Evolutionary conservation across 2,329 filamentous ascomycete species (phyloP).

Genomic region (Ascochyta viciae-villosae): DNA sequence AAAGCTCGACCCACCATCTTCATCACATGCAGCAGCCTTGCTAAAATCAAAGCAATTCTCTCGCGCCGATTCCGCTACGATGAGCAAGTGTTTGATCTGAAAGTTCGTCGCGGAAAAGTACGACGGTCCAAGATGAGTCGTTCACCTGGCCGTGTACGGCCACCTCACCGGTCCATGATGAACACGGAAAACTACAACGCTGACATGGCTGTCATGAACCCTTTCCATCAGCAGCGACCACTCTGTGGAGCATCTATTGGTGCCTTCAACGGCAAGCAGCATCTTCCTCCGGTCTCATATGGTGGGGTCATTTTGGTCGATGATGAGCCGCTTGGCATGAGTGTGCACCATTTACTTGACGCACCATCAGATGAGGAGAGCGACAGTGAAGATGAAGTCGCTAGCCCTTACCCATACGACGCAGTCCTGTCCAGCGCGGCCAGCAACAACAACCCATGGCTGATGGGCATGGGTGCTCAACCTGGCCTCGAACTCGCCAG

Average conservation of each 20-base stretch:
- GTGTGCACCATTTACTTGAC: constrained; percentile 95
- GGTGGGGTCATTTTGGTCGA: constrained; percentile 88
- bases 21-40: constrained; percentile 77
- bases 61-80: constrained; percentile 76
- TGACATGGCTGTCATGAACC: constrained; percentile 64
- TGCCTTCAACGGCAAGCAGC: constrained; percentile 82
- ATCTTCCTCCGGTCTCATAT: constrained; percentile 89
- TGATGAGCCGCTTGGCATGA: constrained; percentile 87
- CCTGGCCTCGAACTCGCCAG: constrained; percentile 41
- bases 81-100: constrained; percentile 67
- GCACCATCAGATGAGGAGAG: constrained; percentile 61
- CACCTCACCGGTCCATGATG: constrained; percentile 51
- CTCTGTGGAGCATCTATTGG: constrained; percentile 91
- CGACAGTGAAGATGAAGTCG: constrained; percentile 50
- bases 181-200: constrained; percentile 45
- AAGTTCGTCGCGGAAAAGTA: constrained; percentile 74
- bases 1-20: constrained; percentile 75
- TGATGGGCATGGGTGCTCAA: constrained; percentile 47
- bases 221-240: constrained; percentile 78
- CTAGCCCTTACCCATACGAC: constrained; percentile 34
- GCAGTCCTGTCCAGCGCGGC: constrained; percentile 54
- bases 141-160: constrained; percentile 37
- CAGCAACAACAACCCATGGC: constrained; percentile 41
- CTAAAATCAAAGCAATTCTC: constrained; percentile 74
- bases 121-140: constrained; percentile 64